Percentiles rank a stretch among this genome's conserved stretches.
Conservation (phyloP, 768 basidiomycete genomes). For the Macrolepiota fuliginosa region DNA sequence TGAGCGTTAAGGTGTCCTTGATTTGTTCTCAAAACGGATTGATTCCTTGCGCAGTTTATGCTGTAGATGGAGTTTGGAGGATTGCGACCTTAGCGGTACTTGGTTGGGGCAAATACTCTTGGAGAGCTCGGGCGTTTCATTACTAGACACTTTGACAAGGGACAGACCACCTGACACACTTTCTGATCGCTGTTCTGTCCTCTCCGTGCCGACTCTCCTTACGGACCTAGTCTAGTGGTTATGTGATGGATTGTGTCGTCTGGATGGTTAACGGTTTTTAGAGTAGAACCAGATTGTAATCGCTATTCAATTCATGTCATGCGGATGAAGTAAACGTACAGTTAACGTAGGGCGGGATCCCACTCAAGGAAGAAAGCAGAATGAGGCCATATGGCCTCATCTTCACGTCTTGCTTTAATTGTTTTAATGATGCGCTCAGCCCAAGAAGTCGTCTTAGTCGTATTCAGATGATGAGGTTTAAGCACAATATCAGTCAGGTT, state of each 20-base stretch:
- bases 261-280: neutral
- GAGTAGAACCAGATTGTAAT: slow-evolving; percentile 4
- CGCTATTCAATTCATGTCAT: neutral
- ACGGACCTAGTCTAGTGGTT: neutral
- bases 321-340: neutral
- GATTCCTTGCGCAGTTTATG: no score
- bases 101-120: no score
- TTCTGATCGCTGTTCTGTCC: neutral
- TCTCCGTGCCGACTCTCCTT: neutral
- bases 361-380: neutral
- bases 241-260: neutral
- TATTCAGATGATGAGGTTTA: neutral
- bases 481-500: neutral
- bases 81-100: no score
- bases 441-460: neutral
- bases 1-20: neutral
- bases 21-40: no score
- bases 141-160: no score
- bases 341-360: neutral
- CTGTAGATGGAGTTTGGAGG: no score
- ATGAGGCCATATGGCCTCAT: neutral
- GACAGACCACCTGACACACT: no score
- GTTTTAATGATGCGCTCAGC: no score
- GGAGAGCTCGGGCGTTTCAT: no score
- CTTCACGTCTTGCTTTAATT: neutral